These are phyloP conservation scores for Crithidia expoeki DNA, from an alignment of 208 protist genomes.

Conservation along the genomic window DNA sequence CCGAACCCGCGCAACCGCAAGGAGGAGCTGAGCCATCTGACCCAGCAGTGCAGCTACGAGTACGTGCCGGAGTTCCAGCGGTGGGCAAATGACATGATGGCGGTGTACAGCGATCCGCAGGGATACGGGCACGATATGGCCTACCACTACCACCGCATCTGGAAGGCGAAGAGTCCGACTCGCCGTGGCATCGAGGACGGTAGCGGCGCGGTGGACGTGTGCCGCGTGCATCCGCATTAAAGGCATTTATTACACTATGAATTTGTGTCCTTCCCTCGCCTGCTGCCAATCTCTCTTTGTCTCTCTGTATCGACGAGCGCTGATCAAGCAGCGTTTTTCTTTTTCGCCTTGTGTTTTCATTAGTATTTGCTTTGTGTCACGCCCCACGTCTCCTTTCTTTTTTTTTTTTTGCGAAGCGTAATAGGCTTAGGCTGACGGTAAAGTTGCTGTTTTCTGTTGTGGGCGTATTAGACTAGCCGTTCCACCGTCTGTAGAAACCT, in stretches of 20 bases:
- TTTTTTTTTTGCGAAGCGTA: background rate
- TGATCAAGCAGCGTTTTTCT: background rate
- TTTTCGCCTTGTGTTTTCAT: constrained; percentile 1
- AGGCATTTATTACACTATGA: background rate
- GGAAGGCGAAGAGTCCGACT: constrained; percentile 85
- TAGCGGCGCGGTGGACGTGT: constrained; percentile 78
- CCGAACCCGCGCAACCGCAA: constrained; percentile 83
- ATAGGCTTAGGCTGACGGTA: too few relatives aligned
- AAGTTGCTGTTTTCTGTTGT: too few relatives aligned
- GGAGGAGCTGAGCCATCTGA: constrained; percentile 87
- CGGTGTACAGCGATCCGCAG: constrained; percentile 84
- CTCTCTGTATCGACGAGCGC: too few relatives aligned
- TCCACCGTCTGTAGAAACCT: too few relatives aligned
- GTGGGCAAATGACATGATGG: constrained; percentile 92
- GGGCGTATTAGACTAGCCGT: too few relatives aligned
- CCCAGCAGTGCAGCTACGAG: constrained; percentile 88
- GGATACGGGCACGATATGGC: constrained; percentile 90
- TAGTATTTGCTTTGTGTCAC: constrained; percentile 9
- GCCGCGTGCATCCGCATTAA: constrained; percentile 76
- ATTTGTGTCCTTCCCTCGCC: too few relatives aligned
- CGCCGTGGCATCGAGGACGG: constrained; percentile 80
- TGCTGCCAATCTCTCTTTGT: constrained; percentile 1
- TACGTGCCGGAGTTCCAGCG: constrained; percentile 93
- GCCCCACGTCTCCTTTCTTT: background rate
- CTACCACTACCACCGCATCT: constrained; percentile 92